Conservation (phyloP, 1,284 basidiomycete species). For the Puccinia coronata region DNA sequence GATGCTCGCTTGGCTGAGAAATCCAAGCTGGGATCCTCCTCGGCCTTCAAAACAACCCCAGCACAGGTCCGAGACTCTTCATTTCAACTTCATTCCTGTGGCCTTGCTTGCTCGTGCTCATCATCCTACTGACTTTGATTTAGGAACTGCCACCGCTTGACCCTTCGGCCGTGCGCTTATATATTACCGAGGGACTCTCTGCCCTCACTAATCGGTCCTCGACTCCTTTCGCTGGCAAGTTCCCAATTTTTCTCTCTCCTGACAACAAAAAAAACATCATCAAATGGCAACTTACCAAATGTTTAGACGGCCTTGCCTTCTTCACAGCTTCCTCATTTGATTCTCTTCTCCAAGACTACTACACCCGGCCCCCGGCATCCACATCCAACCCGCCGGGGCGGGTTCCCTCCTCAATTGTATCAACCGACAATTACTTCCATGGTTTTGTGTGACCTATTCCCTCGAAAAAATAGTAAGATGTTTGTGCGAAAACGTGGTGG, state of each 20-base stretch:
- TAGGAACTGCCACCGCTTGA: constrained; percentile 14
- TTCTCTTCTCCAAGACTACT: constrained; percentile 30
- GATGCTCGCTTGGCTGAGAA: constrained; percentile 30
- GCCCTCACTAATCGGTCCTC: constrained; percentile 1
- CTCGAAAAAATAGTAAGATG: constrained; percentile 58
- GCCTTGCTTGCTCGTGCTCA: background rate
- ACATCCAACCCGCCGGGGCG: constrained; percentile 64
- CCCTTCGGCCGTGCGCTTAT: constrained; percentile 28
- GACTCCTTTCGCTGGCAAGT: constrained; percentile 1
- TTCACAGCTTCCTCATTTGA: constrained; percentile 20
- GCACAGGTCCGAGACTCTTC: background rate
- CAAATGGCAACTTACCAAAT: background rate
- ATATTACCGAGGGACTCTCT: constrained; percentile 39
- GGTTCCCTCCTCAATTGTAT: constrained; percentile 25
- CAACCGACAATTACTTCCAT: constrained; percentile 58
- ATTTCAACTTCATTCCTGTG: too few relatives aligned
- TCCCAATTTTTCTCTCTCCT: background rate
- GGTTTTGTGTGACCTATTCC: constrained; percentile 77
- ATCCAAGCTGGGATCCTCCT: constrained; percentile 25
- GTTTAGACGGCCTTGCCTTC: background rate
- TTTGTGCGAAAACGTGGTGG: background rate
- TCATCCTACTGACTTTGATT: background rate
- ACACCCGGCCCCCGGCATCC: constrained; percentile 62
- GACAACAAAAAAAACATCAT: too few relatives aligned
- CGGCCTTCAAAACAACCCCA: background rate